Percentiles rank a stretch among this genome's conserved stretches.
These are phyloP conservation scores for Candida suzukii DNA, from an alignment of 805 yeast genomes.

Conservation along the genomic window DNA sequence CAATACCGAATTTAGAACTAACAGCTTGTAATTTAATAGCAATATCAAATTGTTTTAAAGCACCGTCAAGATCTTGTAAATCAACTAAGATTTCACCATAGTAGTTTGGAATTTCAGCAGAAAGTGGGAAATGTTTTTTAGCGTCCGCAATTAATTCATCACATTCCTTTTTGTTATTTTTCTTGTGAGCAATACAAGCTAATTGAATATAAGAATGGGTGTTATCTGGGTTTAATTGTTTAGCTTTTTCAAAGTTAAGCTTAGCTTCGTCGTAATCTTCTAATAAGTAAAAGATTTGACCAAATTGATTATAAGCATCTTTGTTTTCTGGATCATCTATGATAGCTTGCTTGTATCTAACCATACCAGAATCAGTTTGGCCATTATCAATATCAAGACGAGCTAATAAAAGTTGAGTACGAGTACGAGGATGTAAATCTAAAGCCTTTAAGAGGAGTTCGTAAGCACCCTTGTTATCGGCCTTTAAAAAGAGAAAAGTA, in stretches of 20 bases:
- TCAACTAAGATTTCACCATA: conserved; percentile 92
- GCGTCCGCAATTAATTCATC: conserved; percentile 61
- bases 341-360: conserved; percentile 67
- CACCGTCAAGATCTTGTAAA: conserved; percentile 61
- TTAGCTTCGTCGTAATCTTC: conserved; percentile 70
- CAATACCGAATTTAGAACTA: conserved; percentile 63
- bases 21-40: conserved; percentile 78
- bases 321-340: conserved; percentile 62
- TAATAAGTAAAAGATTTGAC: conserved; percentile 81
- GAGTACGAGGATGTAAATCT: conserved; percentile 63
- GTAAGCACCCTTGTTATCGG: conserved; percentile 60
- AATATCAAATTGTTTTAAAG: conserved; percentile 76
- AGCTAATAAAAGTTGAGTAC: conserved; percentile 77
- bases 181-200: conserved; percentile 86
- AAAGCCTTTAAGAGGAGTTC: conserved; percentile 60
- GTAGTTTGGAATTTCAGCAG: conserved; percentile 90
- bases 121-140: conserved; percentile 68
- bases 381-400: conserved; percentile 77
- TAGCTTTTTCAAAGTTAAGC: conserved; percentile 67
- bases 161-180: conserved; percentile 53
- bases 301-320: conserved; percentile 89
- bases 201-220: conserved; percentile 84
- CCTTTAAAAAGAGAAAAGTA: conserved; percentile 76
- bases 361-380: conserved; percentile 48
- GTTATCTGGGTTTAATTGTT: conserved; percentile 65